Base-by-base conservation (phyloP, 2,329 filamentous ascomycete species). In the Ceratocystis smalleyi region DNA sequence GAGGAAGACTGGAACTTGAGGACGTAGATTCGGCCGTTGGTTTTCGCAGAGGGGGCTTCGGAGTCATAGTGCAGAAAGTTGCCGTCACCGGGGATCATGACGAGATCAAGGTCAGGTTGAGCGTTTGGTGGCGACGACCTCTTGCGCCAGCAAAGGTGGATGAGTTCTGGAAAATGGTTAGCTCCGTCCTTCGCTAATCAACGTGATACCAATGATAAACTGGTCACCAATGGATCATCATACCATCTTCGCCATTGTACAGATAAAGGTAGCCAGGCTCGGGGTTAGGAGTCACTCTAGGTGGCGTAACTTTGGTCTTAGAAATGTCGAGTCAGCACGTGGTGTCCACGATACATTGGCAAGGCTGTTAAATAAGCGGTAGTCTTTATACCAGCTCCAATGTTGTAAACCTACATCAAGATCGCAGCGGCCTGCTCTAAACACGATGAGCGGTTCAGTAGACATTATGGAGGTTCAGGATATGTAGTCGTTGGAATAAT, bases 101-200 rank as follows among this genome's bases (percentile, higher is more conserved):
- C 84, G 45, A 99, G 82, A 73, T 99, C 91, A 68, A 96, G 77
- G 67, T 94, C 87, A 65, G 91, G 87, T 57, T 61, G 35, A 40
- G 12, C 24, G 66, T 88, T 77, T 68, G 87, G 83, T 69, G 89
- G 76, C 24, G 85, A 78, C 66, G 83, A 82, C 69, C 94, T 87
- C 71, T 89, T 85, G 69, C 91, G 87, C 95, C 95, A 99, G 82
- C 91, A 96, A 77, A 99, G 96, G 78, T 96, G 91, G 67, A 95
- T 81, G 67, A 99, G 83, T 62, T 96, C 88, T 91, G 35, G 32
- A 5, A 47, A 30, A 63, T 59, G 68, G 61, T 64, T 61, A 64
- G 63, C 15, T 43, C 24, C 32, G 7, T 12, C 30, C 17, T 7
- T 17, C 22, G 24, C 40, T 49, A 40, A 54, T 40, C 43, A 45